Conservation (phyloP, 805 yeast genomes). For the Ogataea nonfermentans region DNA sequence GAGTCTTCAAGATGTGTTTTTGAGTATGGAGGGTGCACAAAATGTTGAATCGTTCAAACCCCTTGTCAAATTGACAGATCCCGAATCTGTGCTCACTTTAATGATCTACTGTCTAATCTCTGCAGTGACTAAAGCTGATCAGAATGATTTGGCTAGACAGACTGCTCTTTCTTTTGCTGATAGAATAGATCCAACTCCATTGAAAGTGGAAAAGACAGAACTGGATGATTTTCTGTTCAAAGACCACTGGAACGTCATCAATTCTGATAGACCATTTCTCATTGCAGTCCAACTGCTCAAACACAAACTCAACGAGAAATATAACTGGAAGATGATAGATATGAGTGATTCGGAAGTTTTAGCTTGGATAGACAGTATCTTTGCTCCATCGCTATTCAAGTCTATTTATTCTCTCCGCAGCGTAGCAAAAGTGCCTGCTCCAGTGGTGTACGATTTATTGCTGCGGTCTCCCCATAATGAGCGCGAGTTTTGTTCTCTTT, state of each 20-base stretch:
- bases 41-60: conserved; percentile 7
- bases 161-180: conserved; percentile 6
- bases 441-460: conserved; percentile 31
- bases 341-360: conserved; percentile 22
- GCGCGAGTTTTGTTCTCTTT: conserved; percentile 25
- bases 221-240: conserved; percentile 6
- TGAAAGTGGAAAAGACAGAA: conserved; percentile 1
- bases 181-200: conserved; percentile 2
- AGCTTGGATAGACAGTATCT: conserved; percentile 30
- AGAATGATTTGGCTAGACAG: conserved; percentile 4
- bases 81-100: conserved; percentile 27
- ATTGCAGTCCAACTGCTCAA: conserved; percentile 20
- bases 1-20: conserved; percentile 13
- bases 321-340: conserved; percentile 22
- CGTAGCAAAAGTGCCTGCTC: conserved; percentile 23
- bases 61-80: conserved; percentile 18
- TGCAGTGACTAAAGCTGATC: conserved; percentile 13
- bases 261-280: conserved; percentile 1
- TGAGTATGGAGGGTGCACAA: conserved; percentile 2
- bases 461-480: conserved; percentile 27
- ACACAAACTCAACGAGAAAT: conserved; percentile 21
- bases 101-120: conserved; percentile 21
- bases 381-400: conserved; percentile 21
- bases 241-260: conserved; percentile 5
- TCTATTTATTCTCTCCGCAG: conserved; percentile 20